Evolutionary conservation across 352 stramenopile genomes (phyloP).

Genomic region (Plasmopara halstedii): DNA sequence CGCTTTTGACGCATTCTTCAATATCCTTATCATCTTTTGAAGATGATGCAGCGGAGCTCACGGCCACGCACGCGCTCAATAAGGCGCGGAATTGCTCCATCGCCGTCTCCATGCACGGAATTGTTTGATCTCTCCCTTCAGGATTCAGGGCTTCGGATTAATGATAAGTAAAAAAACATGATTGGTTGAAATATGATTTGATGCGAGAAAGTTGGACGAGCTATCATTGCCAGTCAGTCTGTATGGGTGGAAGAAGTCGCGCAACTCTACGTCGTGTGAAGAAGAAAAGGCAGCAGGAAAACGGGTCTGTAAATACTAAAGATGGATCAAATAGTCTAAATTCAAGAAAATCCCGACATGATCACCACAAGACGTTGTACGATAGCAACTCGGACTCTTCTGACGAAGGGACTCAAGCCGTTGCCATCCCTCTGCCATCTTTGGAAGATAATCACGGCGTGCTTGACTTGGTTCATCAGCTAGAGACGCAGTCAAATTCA

Average conservation of each 20-base stretch:
- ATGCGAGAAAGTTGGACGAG: not conserved
- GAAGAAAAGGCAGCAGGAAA: conserved; percentile 22
- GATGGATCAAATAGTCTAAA: not conserved
- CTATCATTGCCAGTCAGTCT: conserved; percentile 7
- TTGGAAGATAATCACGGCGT: conserved; percentile 53
- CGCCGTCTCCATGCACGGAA: conserved; percentile 29
- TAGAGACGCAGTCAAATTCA: conserved; percentile 18
- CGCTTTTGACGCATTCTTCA: conserved; percentile 1
- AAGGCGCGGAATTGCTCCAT: conserved; percentile 36
- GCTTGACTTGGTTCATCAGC: conserved; percentile 53
- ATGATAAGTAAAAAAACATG: conserved; percentile 16
- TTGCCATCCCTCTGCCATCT: conserved; percentile 50
- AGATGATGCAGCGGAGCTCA: conserved; percentile 12
- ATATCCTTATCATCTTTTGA: conserved; percentile 1
- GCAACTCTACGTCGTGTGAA: conserved; percentile 39
- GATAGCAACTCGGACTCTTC: conserved; percentile 43
- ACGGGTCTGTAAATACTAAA: not conserved
- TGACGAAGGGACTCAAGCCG: conserved; percentile 21
- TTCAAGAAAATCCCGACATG: conserved; percentile 3
- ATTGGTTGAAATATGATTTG: conserved; percentile 6
- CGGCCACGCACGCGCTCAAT: conserved; percentile 29
- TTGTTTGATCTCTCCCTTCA: conserved; percentile 6
- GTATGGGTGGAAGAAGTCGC: conserved; percentile 35
- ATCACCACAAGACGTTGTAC: conserved; percentile 18
- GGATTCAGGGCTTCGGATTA: conserved; percentile 25